Base-by-base conservation (phyloP, 2,329 filamentous ascomycete species). In the Aspergillus sojae region DNA sequence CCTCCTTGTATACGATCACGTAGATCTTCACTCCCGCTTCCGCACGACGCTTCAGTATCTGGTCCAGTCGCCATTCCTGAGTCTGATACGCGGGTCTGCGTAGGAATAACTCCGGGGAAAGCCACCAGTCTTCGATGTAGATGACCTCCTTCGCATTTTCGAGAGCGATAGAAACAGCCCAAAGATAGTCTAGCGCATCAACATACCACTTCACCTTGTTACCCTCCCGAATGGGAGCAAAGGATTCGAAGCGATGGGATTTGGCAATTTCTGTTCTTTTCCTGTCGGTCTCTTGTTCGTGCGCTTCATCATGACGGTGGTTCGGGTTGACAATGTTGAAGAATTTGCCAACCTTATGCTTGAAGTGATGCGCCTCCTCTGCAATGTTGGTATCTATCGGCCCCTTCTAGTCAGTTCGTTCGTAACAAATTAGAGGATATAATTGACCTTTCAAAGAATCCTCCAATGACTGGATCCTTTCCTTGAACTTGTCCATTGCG, bases 121-220 rank as follows among this genome's bases (percentile, higher is more conserved):
- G 82, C 95, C 95, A 98, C 95, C 94, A 99, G 74, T 98, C 95
- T 64, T 85, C 91, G 68, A 99, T 96, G 78, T 98, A 99, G 70
- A 99, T 97, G 53, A 91, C 90, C 79, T 98, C 94, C 73, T 91
- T 91, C 43, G 95, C 95, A 64, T 89, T 85, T 67, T 98, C 94
- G n/a, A 98, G 84, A 0, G 94, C 94, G 39, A 90, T 88, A 0
- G 93, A 96, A 12, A 99, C 93, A 21, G 95, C 90, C 89, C 93
- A 97, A 77, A 95, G 96, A 78, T 99, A 99, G 79, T 98, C 91
- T 65, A 93, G 85, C 3, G 93, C 95, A 75, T 98, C 95, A 12
- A 98, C 92, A 79, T 97, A 98, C 94, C 94, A 99, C 81, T 98
- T 98, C 75, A 95, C 84, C 62, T 91, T 84, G 77, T 98, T 97